These are phyloP conservation scores for Aureobasidium sp. DNA, from an alignment of 2,329 filamentous ascomycete species.

Conservation along the genomic window DNA sequence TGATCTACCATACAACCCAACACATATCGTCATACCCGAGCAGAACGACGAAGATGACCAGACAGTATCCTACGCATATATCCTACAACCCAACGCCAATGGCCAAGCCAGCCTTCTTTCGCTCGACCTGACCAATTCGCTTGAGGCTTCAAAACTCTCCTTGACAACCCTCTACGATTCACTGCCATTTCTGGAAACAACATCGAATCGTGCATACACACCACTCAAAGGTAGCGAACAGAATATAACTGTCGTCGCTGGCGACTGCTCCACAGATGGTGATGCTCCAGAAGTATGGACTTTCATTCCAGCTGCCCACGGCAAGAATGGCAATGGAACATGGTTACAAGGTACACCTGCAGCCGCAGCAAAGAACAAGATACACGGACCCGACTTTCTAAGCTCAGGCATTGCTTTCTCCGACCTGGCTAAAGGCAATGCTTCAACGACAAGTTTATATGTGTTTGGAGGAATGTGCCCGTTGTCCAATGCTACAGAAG, in stretches of 20 bases:
- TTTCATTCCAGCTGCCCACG: slow-evolving; percentile 47
- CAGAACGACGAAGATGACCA: slow-evolving; percentile 26
- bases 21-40: slow-evolving; percentile 57
- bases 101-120: slow-evolving; percentile 51
- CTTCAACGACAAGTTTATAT: slow-evolving; percentile 55
- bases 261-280: slow-evolving; percentile 56
- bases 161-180: slow-evolving; percentile 46
- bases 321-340: slow-evolving; percentile 43
- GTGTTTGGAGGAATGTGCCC: slow-evolving; percentile 91
- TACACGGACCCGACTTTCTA: slow-evolving; percentile 50
- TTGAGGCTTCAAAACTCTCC: slow-evolving; percentile 42
- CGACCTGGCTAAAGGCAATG: slow-evolving; percentile 46
- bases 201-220: slow-evolving; percentile 53
- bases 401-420: slow-evolving; percentile 62
- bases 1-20: slow-evolving; percentile 68
- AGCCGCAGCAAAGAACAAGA: slow-evolving; percentile 19
- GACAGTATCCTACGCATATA: slow-evolving; percentile 53
- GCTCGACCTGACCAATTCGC: slow-evolving; percentile 55
- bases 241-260: slow-evolving; percentile 65
- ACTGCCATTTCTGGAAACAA: slow-evolving; percentile 56
- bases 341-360: slow-evolving; percentile 46
- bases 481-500: slow-evolving; percentile 33
- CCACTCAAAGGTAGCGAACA: slow-evolving; percentile 62
- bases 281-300: slow-evolving; percentile 58
- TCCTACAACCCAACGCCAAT: slow-evolving; percentile 55